A percentile compares a stretch with the other conserved stretches of the same genome.
These are phyloP conservation scores for Kurtzmaniella natalensis DNA, from an alignment of 1,139 yeast species.

Conservation along the genomic window DNA sequence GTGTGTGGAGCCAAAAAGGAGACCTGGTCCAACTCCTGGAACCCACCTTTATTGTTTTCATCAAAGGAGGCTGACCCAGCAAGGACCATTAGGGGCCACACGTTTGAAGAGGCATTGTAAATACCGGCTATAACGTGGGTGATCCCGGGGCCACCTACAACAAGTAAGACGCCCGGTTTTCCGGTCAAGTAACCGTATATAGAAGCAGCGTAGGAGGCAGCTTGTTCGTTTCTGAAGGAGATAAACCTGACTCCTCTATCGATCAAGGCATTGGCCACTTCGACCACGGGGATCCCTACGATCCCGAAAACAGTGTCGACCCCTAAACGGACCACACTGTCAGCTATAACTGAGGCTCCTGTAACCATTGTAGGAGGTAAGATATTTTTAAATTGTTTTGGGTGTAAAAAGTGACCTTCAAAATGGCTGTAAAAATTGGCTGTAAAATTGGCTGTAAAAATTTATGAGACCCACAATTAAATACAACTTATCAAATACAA, in stretches of 20 bases:
- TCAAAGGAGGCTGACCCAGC: conserved; percentile 55
- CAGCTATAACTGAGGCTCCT: conserved; percentile 45
- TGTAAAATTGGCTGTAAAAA: no score
- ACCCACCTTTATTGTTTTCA: conserved; percentile 53
- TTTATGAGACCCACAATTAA: no score
- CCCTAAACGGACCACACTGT: conserved; percentile 40
- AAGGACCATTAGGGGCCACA: conserved; percentile 56
- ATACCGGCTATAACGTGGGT: conserved; percentile 62
- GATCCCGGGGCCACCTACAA: conserved; percentile 70
- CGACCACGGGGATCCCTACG: conserved; percentile 69
- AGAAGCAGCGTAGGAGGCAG: conserved; percentile 69
- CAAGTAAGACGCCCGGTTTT: conserved; percentile 57
- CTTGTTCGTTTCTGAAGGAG: conserved; percentile 61
- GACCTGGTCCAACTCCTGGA: conserved; percentile 64
- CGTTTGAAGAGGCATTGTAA: conserved; percentile 52
- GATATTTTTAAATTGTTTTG: no score
- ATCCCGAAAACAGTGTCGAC: conserved; percentile 57
- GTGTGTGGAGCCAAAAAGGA: conserved; percentile 39
- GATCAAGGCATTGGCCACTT: conserved; percentile 52
- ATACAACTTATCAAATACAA: no score
- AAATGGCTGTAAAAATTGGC: no score
- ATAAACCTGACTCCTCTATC: conserved; percentile 49
- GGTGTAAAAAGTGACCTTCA: no score
- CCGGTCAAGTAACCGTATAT: conserved; percentile 60
- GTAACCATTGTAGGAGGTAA: conserved; percentile 8